Base-by-base conservation (phyloP, 164 flowering plant species). In the Magnolia changhungtana region DNA sequence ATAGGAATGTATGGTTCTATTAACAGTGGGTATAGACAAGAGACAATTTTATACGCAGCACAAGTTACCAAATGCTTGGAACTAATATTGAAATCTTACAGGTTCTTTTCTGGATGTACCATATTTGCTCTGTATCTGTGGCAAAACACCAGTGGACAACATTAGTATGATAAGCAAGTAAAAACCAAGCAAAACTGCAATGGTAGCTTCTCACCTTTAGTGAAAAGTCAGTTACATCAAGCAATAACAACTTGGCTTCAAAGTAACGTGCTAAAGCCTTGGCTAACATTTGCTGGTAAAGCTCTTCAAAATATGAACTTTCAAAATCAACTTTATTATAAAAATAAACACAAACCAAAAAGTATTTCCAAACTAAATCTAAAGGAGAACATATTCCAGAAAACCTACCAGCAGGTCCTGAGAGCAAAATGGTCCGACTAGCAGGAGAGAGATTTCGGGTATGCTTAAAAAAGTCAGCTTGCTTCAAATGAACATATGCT, bases 201-300 rank as follows among this genome's bases (percentile, higher is more conserved):
- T n/a, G 29, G 63, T 64, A 11, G 5, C 18, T 72, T 31, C 84
- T 83, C 31, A 91, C 99, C 91, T 92, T 96, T 24, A 91, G 80
- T 2, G 96, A 89, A 79, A 96, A 93, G 78, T 94, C 96, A 19
- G 87, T 89, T 31, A 87, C 86, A 84, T 96, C 99, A 67, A 96
- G 82, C 77, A 96, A 77, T 76, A 96, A 86, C 84, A 96, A 80
- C 86, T 93, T 94, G 70, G 98, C 91, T 69, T 91, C 95, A 84
- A 96, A 96, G 80, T 77, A 90, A 81, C 91, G 93, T 1, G 99
- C 95, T 75, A 96, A 85, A 74, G 99, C 98, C 86, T 94, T 94
- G 69, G 97, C 98, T 80, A 96, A 95, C 95, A 89, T 88, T 91
- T 96, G 98, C 79, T 93, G 98, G 86, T 96, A 96, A 76, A 84